Conservation (phyloP, 257 asterid genomes). For the Nicotiana tabacum region DNA sequence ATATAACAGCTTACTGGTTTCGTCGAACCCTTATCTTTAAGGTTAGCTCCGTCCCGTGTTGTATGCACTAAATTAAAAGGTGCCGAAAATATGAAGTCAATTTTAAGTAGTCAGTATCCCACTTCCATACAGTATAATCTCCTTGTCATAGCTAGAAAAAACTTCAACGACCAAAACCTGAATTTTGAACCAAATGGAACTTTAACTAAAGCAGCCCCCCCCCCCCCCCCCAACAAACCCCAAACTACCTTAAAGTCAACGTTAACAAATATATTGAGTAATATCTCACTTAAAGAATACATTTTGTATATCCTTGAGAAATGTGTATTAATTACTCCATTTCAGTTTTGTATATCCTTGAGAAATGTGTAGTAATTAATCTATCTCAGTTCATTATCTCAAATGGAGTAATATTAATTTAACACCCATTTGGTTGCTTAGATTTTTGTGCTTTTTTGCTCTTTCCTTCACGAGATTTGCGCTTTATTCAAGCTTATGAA, state of each 20-base stretch:
- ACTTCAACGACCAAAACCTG: background rate
- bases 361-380: background rate
- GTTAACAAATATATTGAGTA: background rate
- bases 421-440: background rate
- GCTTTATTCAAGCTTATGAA: slow-evolving; percentile 5
- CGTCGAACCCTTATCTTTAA: too few species aligned
- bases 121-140: background rate
- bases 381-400: background rate
- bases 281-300: background rate
- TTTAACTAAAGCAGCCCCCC: background rate
- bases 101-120: background rate
- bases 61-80: too few species aligned
- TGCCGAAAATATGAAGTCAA: too few species aligned
- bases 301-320: background rate
- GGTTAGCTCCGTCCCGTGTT: too few species aligned
- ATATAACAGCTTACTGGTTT: too few species aligned
- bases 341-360: background rate
- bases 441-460: slow-evolving; percentile 10
- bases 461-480: slow-evolving; percentile 20
- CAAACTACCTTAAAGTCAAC: slow-evolving; percentile 17
- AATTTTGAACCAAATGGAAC: background rate
- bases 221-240: background rate
- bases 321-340: slow-evolving; percentile 1
- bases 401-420: background rate
- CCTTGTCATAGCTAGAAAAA: background rate